Percentiles rank a stretch among this genome's conserved stretches.
Conservation (phyloP, 768 basidiomycete species). For the Gautieria morchelliformis region DNA sequence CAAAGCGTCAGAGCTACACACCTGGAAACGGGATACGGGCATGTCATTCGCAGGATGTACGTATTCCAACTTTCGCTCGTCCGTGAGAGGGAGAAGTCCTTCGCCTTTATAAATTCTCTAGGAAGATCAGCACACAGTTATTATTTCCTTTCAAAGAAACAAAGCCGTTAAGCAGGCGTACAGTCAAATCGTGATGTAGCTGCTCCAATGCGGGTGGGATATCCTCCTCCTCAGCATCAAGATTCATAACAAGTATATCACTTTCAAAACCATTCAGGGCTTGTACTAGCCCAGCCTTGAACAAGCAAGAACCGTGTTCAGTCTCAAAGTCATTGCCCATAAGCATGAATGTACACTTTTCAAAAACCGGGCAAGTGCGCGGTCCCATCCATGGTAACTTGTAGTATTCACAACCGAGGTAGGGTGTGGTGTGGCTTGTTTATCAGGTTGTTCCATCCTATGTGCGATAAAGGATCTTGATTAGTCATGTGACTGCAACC, state of each 20-base stretch:
- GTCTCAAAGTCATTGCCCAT: background rate
- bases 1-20: constrained; percentile 25
- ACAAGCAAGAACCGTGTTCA: background rate
- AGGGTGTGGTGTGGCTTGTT: too few species aligned
- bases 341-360: constrained; percentile 4
- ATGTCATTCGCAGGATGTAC: constrained; percentile 38
- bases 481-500: background rate
- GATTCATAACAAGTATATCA: constrained; percentile 65
- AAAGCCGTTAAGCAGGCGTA: constrained; percentile 19
- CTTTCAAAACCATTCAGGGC: constrained; percentile 52
- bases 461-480: background rate
- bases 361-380: background rate
- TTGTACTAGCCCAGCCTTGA: constrained; percentile 43
- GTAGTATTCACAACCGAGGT: constrained; percentile 7
- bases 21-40: constrained; percentile 48
- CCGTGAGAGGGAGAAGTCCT: constrained; percentile 12
- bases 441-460: too few species aligned
- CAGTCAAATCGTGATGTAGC: constrained; percentile 41
- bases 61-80: constrained; percentile 63
- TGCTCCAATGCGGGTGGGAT: constrained; percentile 47
- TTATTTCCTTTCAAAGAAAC: background rate
- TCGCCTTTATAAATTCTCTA: background rate
- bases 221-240: constrained; percentile 50
- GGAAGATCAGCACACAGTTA: background rate
- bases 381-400: constrained; percentile 13